Evolutionary conservation across 2,329 filamentous ascomycete genomes (phyloP), one percentile per base, ranked within the genome.

Genomic region (Coniochaeta prunicola): DNA sequence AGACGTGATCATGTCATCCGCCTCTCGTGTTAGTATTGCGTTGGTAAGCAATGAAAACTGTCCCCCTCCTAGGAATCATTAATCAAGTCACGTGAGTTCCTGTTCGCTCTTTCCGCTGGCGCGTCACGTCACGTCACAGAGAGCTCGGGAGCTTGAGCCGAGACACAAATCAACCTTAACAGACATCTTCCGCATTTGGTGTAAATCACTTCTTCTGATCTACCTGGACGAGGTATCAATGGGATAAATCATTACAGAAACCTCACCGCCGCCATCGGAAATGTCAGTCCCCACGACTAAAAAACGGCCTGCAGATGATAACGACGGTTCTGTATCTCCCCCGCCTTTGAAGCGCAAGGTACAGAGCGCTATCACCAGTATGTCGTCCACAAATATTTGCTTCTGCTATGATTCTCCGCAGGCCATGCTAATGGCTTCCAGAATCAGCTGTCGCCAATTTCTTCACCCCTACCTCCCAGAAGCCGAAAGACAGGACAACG

Each of bases 381-480:
- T 61, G 76, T 50, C 45, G 26, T 28, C 45, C 6, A 9, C 45
- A 26, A n/a, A 45, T 24, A 7, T 13, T 8, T 59, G 40, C 40
- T 26, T 3, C 48, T n/a, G 30, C 24, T 21, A 26, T 24, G 21
- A 42, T 15, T 38, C 59, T 38, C 61, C 63, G 10, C 48, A 13
- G 26, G 10, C 30, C 2, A 55, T 34, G 13, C 13, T 19, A 26
- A 19, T 33, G 0, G 12, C 5, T 57, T 40, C 28, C 63, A 90
- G 88, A 85, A 70, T 84, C 74, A 60, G 85, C 88, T 1, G 85
- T 96, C 1, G 83, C 89, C 21, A 91, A 83, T 58, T 97, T 97
- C 77, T 97, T 97, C 74, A 96, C 87, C 0, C 92, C 92, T 0
- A 70, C 82, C 0, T 97, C 92, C 0, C 85, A 96, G 71, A 97